Conservation (phyloP, 306 rosid species). For the Prunus davidiana region DNA sequence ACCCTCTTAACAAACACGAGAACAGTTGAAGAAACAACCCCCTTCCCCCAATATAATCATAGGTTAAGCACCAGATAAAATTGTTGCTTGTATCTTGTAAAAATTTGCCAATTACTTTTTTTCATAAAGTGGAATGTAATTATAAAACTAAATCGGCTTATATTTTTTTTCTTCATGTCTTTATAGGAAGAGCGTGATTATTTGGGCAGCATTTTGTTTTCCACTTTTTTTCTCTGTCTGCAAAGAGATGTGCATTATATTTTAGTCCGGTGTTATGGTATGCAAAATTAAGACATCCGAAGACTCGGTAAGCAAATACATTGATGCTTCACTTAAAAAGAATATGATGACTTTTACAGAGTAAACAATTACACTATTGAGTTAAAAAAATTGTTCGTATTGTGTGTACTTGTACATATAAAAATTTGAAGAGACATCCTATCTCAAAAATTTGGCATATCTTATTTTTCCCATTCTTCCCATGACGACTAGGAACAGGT, state of each 20-base stretch:
- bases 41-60: not conserved
- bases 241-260: not conserved
- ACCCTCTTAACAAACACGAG: not conserved
- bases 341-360: constrained; percentile 17
- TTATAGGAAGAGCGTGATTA: not conserved
- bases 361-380: constrained; percentile 29
- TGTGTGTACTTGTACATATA: constrained; percentile 1
- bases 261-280: too few species aligned
- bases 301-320: not conserved
- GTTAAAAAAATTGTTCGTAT: constrained; percentile 8
- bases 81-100: not conserved
- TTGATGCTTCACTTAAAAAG: constrained; percentile 1
- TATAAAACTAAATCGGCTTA: not conserved
- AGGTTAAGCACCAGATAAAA: not conserved
- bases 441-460: constrained; percentile 31
- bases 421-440: constrained; percentile 30
- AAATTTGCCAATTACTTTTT: not conserved
- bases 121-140: constrained; percentile 8
- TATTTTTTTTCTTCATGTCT: not conserved
- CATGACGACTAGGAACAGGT: not conserved
- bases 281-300: not conserved
- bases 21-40: constrained; percentile 10
- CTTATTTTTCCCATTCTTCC: not conserved
- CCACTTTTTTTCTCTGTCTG: not conserved
- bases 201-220: not conserved